Percentiles rank a stretch among this genome's conserved stretches.
Conservation (phyloP, 257 asterid genomes). For the Przewalskia tangutica region DNA sequence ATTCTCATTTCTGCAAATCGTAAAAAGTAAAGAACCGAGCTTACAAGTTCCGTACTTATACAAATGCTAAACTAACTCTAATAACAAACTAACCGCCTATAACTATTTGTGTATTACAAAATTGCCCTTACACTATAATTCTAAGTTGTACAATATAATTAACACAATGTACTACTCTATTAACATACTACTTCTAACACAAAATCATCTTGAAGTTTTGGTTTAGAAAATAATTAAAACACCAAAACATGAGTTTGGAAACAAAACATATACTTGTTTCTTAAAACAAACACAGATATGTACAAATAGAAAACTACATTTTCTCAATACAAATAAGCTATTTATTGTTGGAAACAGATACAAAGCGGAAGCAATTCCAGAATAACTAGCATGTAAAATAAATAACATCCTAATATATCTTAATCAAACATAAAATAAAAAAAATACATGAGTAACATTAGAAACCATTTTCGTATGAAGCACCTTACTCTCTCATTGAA, state of each 20-base stretch:
- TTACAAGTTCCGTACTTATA: too few relatives aligned
- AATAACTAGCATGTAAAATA: neutral
- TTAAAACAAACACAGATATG: neutral
- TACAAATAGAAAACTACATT: neutral
- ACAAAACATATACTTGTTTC: neutral
- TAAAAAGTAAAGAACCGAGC: too few relatives aligned
- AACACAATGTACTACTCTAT: too few relatives aligned
- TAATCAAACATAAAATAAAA: neutral
- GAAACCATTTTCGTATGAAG: neutral
- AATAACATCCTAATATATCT: neutral
- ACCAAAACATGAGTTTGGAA: neutral
- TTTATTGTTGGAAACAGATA: too few relatives aligned
- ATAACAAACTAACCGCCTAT: too few relatives aligned
- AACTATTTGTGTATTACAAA: too few relatives aligned
- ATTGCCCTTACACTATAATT: too few relatives aligned
- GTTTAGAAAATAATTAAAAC: neutral
- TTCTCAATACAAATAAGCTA: neutral
- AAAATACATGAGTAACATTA: neutral
- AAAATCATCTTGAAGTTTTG: neutral
- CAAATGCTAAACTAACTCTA: too few relatives aligned
- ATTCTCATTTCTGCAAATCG: too few relatives aligned
- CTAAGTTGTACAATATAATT: too few relatives aligned
- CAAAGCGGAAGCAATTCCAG: neutral
- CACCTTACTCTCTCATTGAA: neutral
- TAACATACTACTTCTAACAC: neutral